Conservation (phyloP, 2,329 filamentous ascomycete genomes). For the Aureobasidium melanogenum region DNA sequence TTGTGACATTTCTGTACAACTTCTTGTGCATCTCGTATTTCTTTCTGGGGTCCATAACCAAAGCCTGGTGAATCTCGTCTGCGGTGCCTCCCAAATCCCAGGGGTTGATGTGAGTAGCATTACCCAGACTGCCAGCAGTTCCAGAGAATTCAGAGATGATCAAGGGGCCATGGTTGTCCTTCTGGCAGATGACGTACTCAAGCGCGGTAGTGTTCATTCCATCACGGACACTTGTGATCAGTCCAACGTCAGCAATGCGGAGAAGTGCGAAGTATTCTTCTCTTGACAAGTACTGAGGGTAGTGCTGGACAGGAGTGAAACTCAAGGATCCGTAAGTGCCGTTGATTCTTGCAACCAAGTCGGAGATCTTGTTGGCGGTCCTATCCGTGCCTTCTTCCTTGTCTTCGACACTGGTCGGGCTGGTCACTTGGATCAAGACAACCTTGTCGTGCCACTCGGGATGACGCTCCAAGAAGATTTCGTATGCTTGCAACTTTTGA, state of each 20-base stretch:
- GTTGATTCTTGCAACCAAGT: slow-evolving; percentile 85
- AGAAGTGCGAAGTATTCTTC: slow-evolving; percentile 95
- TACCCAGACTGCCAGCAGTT: slow-evolving; percentile 74
- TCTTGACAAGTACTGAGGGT: slow-evolving; percentile 81
- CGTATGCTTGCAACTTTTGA: slow-evolving; percentile 93
- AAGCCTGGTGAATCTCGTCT: slow-evolving; percentile 68
- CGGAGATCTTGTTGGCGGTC: slow-evolving; percentile 80
- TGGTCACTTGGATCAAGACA: slow-evolving; percentile 90
- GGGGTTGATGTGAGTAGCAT: slow-evolving; percentile 92
- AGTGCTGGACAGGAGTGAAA: slow-evolving; percentile 88
- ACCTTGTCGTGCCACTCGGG: slow-evolving; percentile 89
- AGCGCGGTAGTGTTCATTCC: slow-evolving; percentile 89
- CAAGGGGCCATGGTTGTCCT: slow-evolving; percentile 73
- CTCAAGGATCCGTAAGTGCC: slow-evolving; percentile 79
- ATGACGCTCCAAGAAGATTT: slow-evolving; percentile 81
- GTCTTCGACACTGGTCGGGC: slow-evolving; percentile 60
- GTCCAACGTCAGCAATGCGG: slow-evolving; percentile 76
- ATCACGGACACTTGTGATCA: slow-evolving; percentile 92
- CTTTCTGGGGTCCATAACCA: slow-evolving; percentile 62
- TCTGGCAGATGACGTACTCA: slow-evolving; percentile 90
- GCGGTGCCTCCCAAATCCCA: slow-evolving; percentile 86
- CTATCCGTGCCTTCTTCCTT: slow-evolving; percentile 65
- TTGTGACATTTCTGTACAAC: slow-evolving; percentile 76
- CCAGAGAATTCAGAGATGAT: slow-evolving; percentile 97
- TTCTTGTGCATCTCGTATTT: slow-evolving; percentile 61